Evolutionary conservation across 2,329 filamentous ascomycete species (phyloP), one percentile per base, ranked within the genome.

Genomic region (Helicocarpus griseus): DNA sequence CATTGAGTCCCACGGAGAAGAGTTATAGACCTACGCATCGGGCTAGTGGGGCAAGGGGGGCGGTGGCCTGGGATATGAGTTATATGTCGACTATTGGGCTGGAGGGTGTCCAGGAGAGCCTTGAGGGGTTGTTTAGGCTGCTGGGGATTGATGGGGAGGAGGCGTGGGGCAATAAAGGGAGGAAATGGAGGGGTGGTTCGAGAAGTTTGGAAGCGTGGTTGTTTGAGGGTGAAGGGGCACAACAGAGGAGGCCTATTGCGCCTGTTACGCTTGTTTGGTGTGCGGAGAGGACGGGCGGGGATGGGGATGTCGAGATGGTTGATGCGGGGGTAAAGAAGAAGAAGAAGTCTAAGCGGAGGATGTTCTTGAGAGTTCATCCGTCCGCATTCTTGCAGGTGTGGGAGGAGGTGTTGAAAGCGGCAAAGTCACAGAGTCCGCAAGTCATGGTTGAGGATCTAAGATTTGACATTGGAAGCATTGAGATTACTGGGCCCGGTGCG

Each of bases 1-100:
- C 90, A 0, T 67, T 95, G 56, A 89, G 87, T 4, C 89, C 91
- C 0, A 94, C 86, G 26, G 84, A 89, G 63, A 98, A 98, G 73
- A 83, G 85, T 48, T 96, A 96, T 65, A 77, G 93, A 48, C 82
- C 88, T 43, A 93, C 88, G 0, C 89, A 97, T 72, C 82, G 90
- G 57, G 85, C 88, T 21, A 81, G 83, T 49, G 82, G 83, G 26
- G 77, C 84, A 49, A 81, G 84, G 57, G 90, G 93, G 4, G 85
- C 85, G 21, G 75, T 97, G 40, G 83, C 83, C 1, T 97, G 91
- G 89, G 93, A 98, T 69, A 87, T 82, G 74, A 97, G 90, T 65
- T 98, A 96, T 65, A 86, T 93, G 73, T 87, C 87, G 59, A 95
- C 89, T 1, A 85, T 97, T 57, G 78, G 84, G 13, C 65, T 97